These are phyloP conservation scores for Malus domestica DNA, from an alignment of 306 rosid species.

Conservation along the genomic window DNA sequence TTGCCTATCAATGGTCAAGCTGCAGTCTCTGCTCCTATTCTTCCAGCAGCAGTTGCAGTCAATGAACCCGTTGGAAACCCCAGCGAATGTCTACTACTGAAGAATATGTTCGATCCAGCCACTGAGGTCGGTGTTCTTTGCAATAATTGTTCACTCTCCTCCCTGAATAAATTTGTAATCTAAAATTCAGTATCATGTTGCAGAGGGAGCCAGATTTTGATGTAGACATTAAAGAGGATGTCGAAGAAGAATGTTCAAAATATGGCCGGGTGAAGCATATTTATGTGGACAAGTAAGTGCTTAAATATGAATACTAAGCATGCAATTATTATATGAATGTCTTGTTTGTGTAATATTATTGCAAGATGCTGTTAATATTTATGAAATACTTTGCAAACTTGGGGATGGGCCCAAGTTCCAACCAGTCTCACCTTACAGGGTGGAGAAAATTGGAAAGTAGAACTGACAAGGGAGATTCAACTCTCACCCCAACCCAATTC, in stretches of 20 bases:
- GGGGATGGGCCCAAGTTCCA: not conserved
- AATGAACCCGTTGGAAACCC: slow-evolving; percentile 73
- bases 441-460: not conserved
- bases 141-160: slow-evolving; percentile 4
- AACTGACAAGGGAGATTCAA: not conserved
- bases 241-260: slow-evolving; percentile 91
- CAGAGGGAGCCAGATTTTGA: slow-evolving; percentile 91
- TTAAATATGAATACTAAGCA: not conserved
- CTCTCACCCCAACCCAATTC: not conserved
- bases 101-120: slow-evolving; percentile 93
- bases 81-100: slow-evolving; percentile 79
- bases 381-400: not conserved
- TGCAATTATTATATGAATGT: not conserved
- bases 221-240: slow-evolving; percentile 84
- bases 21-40: slow-evolving; percentile 34
- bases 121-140: slow-evolving; percentile 57
- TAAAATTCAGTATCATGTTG: slow-evolving; percentile 18
- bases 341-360: not conserved
- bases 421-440: not conserved
- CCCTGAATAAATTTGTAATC: not conserved
- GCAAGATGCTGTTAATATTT: not conserved
- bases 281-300: slow-evolving; percentile 89
- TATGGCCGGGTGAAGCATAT: slow-evolving; percentile 87
- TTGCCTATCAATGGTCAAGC: slow-evolving; percentile 66
- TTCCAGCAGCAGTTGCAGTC: slow-evolving; percentile 43